Base-by-base conservation (phyloP, 768 basidiomycete species). In the Mycena vulgaris region DNA sequence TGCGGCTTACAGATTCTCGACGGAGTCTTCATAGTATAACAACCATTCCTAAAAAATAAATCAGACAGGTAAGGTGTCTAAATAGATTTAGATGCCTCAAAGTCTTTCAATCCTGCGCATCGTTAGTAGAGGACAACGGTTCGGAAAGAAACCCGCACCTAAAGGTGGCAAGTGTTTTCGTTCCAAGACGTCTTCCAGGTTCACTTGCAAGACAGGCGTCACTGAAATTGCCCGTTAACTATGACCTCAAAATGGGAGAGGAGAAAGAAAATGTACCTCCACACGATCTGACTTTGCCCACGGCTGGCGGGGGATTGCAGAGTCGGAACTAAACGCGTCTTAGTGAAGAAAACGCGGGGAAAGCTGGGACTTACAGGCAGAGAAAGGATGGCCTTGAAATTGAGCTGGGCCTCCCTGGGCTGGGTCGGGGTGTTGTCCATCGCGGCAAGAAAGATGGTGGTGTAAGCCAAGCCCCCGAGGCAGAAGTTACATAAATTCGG, bases 141-240 rank as follows among this genome's bases (percentile, higher is more conserved):
- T n/a, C 31, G 48, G 28, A 21, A 69, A 21, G 47, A 55, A 37
- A 40, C 51, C 76, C 80, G 30, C 39, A 89, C 89, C 93, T 14
- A 95, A 86, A 9, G 94, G 94, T 0, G 94, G 94, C 0, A 95
- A 85, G 78, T 95, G 93, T 65, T 89, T 91, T 70, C 92, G 86
- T 56, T 93, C 87, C 66, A 95, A 84, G 3, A 95, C 87, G 77
- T 95, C 94, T 51, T 94, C 92, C 27, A 95, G 85, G 30, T 86
- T 86, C 68, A 95, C 87, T 64, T 89, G 81, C 74, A 91, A 87
- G 40, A 92, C 79, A 10, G 93, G 93, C 0, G 91, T 92, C 47
- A 93, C 87, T 88, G 77, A 74, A 37, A 40, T 19, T 9, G 40
- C 5, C 40, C 42, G 42, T 21, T 19, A 45, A 30, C 14, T 28